These are phyloP conservation scores for Diaporthe citrichinensis DNA, from an alignment of 2,329 filamentous ascomycete genomes.

Conservation along the genomic window DNA sequence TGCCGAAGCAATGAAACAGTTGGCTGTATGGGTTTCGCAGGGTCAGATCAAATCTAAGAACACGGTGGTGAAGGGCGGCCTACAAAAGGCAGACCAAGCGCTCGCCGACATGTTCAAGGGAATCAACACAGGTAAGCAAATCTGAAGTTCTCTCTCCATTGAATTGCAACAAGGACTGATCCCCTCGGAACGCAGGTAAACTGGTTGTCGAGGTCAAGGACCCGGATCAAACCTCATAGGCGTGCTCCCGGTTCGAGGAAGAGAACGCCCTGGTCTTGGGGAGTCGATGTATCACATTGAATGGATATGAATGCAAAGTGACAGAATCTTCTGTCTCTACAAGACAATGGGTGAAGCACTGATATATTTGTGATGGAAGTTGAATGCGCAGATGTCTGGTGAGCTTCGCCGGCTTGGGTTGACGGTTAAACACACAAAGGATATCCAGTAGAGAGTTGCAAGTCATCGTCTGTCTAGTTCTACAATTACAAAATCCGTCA, in stretches of 20 bases:
- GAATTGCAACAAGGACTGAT: background rate
- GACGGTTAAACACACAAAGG: background rate
- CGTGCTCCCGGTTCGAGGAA: background rate
- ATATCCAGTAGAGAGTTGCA: background rate
- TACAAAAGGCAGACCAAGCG: constrained; percentile 73
- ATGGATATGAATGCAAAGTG: background rate
- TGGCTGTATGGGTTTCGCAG: constrained; percentile 77
- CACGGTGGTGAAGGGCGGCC: constrained; percentile 78
- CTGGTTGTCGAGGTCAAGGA: constrained; percentile 69
- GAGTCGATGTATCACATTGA: too few species aligned
- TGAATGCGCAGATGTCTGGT: too few species aligned
- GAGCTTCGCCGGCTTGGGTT: background rate
- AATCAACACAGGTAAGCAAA: constrained; percentile 71
- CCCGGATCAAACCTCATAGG: constrained; percentile 27
- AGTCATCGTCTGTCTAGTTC: background rate
- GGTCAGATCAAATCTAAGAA: constrained; percentile 81
- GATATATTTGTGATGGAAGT: too few species aligned
- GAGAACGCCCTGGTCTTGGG: background rate
- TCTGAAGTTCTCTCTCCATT: background rate
- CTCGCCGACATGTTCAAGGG: constrained; percentile 77
- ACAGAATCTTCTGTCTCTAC: background rate
- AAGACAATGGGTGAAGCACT: too few species aligned
- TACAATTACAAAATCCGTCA: background rate
- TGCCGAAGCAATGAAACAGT: constrained; percentile 68
- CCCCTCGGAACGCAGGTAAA: constrained; percentile 53